A percentile compares a stretch with the other conserved stretches of the same genome.
Evolutionary conservation across 352 stramenopile genomes (phyloP).

Genomic region (Phytophthora pini): DNA sequence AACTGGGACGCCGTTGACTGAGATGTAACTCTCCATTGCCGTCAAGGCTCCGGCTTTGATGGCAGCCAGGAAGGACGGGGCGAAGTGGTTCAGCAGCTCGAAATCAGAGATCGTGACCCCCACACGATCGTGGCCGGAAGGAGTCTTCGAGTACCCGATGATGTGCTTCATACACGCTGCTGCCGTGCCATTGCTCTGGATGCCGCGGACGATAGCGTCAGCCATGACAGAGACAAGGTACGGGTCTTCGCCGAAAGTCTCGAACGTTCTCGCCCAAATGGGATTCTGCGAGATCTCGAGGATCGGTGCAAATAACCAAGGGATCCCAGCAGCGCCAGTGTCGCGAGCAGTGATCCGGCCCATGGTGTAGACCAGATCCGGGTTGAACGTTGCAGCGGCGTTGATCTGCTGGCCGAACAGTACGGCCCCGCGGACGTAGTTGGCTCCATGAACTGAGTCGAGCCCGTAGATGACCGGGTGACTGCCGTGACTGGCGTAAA

Average conservation of each 20-base stretch:
- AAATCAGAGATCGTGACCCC: conserved; percentile 79
- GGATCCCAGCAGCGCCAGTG: conserved; percentile 85
- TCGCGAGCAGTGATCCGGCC: conserved; percentile 83
- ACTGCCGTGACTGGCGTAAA: conserved; percentile 63
- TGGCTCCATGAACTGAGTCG: conserved; percentile 91
- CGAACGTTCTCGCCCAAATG: conserved; percentile 90
- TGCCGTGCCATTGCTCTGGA: conserved; percentile 73
- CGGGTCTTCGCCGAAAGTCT: conserved; percentile 95
- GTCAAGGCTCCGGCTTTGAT: conserved; percentile 83
- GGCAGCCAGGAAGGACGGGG: conserved; percentile 83
- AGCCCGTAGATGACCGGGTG: conserved; percentile 88
- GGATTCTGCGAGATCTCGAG: conserved; percentile 89
- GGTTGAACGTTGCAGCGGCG: conserved; percentile 89
- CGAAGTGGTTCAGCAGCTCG: conserved; percentile 87
- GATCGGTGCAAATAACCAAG: conserved; percentile 93
- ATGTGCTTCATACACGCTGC: conserved; percentile 93
- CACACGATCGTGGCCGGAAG: conserved; percentile 82
- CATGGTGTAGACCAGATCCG: conserved; percentile 62
- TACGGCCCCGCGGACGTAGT: conserved; percentile 85
- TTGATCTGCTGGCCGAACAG: conserved; percentile 93
- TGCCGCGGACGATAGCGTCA: conserved; percentile 73
- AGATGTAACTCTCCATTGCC: conserved; percentile 95
- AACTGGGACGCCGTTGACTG: conserved; percentile 93
- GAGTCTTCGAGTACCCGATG: conserved; percentile 88
- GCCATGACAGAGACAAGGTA: conserved; percentile 85